These are phyloP conservation scores for Pachysandra terminalis DNA, from an alignment of 164 flowering plant genomes.

Conservation along the genomic window DNA sequence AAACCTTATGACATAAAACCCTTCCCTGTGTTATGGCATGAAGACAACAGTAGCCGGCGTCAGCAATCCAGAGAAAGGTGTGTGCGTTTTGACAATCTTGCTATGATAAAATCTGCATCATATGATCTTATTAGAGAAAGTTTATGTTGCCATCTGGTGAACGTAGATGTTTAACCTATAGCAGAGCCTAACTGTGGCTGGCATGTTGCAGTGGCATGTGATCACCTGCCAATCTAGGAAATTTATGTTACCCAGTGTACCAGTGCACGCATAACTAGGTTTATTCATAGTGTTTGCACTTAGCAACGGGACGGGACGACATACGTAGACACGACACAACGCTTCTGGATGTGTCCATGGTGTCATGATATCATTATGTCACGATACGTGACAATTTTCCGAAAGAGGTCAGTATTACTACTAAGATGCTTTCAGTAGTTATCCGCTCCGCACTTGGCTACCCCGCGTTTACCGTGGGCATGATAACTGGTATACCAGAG, in stretches of 20 bases:
- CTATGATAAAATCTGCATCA: neutral
- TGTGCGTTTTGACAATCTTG: conserved; percentile 2
- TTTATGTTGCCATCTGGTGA: neutral
- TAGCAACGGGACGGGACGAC: too few relatives aligned
- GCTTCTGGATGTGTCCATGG: too few relatives aligned
- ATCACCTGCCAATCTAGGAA: neutral
- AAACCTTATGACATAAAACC: conserved; percentile 73
- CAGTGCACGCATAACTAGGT: neutral
- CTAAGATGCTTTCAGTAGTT: too few relatives aligned
- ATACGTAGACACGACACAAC: too few relatives aligned
- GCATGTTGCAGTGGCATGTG: neutral
- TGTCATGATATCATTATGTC: too few relatives aligned
- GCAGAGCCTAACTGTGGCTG: neutral
- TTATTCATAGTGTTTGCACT: too few relatives aligned
- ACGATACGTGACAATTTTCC: too few relatives aligned
- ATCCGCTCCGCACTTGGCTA: too few relatives aligned
- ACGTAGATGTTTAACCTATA: neutral
- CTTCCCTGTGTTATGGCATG: conserved; percentile 87
- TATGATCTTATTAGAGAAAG: neutral
- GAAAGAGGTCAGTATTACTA: too few relatives aligned
- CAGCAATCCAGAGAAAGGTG: conserved; percentile 72
- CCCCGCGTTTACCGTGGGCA: too few relatives aligned
- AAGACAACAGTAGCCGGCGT: conserved; percentile 69
- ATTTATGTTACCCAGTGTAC: neutral
- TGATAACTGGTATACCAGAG: too few relatives aligned